A percentile compares a stretch with the other conserved stretches of the same genome.
Conservation (phyloP, 805 yeast genomes). For the Wickerhamomyces sydowiorum region DNA sequence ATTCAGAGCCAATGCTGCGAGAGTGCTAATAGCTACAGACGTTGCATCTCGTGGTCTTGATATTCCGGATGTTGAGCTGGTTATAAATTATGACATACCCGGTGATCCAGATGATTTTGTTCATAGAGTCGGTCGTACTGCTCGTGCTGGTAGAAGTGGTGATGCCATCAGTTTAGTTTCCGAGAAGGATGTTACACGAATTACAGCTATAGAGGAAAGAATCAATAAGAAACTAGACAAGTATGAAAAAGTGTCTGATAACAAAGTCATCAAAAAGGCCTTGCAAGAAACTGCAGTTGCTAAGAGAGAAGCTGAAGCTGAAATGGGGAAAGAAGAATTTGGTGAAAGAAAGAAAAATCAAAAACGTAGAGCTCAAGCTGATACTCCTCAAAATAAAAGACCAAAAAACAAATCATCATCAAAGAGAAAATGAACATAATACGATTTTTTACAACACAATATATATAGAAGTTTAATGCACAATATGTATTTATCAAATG, state of each 20-base stretch:
- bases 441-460: background rate
- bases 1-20: slow-evolving; percentile 91
- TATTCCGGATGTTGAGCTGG: slow-evolving; percentile 88
- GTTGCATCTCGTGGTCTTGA: slow-evolving; percentile 97
- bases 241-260: slow-evolving; percentile 67
- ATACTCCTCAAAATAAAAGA: background rate
- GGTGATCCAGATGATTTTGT: slow-evolving; percentile 95
- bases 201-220: slow-evolving; percentile 82
- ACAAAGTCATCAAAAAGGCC: slow-evolving; percentile 66
- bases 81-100: slow-evolving; percentile 88
- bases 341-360: slow-evolving; percentile 65
- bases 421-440: background rate
- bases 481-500: background rate
- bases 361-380: slow-evolving; percentile 26
- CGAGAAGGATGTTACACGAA: slow-evolving; percentile 77
- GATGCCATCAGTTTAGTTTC: slow-evolving; percentile 77
- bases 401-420: slow-evolving; percentile 2
- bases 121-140: slow-evolving; percentile 98
- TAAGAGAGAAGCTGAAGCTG: slow-evolving; percentile 85
- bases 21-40: slow-evolving; percentile 90
- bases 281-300: slow-evolving; percentile 71
- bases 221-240: slow-evolving; percentile 76
- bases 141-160: slow-evolving; percentile 93
- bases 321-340: slow-evolving; percentile 86
- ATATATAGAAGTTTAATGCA: background rate